Evolutionary conservation across 2,329 filamentous ascomycete genomes (phyloP).

Genomic region (Aureobasidium sp.): DNA sequence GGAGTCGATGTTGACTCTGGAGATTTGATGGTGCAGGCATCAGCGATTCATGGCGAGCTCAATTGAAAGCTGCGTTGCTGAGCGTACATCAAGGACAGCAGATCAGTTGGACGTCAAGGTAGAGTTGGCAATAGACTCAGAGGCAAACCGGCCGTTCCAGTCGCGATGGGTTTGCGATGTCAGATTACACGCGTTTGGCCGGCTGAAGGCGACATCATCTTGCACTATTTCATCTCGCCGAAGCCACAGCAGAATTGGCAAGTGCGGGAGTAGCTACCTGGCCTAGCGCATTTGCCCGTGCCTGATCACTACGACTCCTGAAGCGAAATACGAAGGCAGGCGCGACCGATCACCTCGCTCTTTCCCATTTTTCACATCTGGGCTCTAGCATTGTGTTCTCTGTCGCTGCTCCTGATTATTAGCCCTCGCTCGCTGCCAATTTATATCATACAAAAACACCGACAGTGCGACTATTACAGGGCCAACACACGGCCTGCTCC

Average conservation of each 20-base stretch:
- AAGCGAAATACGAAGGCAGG: constrained; percentile 9
- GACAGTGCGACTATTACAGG: background rate
- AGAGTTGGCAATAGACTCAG: background rate
- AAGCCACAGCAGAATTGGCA: constrained; percentile 7
- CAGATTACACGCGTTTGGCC: constrained; percentile 3
- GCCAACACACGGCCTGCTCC: background rate
- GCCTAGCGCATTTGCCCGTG: background rate
- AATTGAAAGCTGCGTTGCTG: background rate
- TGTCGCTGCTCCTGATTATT: background rate
- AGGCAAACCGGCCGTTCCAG: background rate
- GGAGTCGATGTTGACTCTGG: background rate
- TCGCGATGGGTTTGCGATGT: background rate
- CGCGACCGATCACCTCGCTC: background rate
- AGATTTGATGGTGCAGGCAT: background rate
- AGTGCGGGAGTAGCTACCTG: background rate
- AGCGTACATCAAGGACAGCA: background rate
- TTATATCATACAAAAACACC: background rate
- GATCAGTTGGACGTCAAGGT: background rate
- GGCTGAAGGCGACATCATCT: constrained; percentile 3
- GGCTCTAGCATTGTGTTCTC: constrained; percentile 1
- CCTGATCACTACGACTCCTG: constrained; percentile 10
- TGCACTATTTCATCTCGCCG: constrained; percentile 1
- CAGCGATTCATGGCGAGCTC: background rate
- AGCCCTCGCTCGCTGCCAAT: constrained; percentile 5
- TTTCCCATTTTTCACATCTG: background rate